A percentile compares a stretch with the other conserved stretches of the same genome.
These are phyloP conservation scores for Macadamia tetraphylla DNA, from an alignment of 164 flowering plant species.

Conservation along the genomic window DNA sequence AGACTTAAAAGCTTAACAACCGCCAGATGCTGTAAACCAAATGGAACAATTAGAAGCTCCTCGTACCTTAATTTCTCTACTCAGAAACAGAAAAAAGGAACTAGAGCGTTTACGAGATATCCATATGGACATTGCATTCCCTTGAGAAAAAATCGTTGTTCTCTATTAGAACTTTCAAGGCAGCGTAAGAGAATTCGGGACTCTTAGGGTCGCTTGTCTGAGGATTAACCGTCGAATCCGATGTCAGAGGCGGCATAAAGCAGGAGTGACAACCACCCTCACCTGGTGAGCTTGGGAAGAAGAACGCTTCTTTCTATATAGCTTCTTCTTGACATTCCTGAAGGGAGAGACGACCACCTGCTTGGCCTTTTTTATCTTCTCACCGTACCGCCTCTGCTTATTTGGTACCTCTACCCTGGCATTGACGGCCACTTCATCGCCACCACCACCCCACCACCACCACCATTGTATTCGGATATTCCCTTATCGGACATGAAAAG, in stretches of 20 bases:
- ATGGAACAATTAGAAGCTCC: too few relatives aligned
- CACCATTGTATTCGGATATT: slow-evolving; percentile 7
- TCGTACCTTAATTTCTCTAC: too few relatives aligned
- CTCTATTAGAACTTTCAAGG: too few relatives aligned
- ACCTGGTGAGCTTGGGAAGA: slow-evolving; percentile 1
- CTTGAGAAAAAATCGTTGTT: too few relatives aligned
- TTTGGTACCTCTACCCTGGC: not conserved
- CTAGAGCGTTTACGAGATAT: too few relatives aligned
- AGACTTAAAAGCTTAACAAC: too few relatives aligned
- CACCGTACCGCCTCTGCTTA: slow-evolving; percentile 10
- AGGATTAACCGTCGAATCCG: too few relatives aligned
- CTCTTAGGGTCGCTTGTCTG: too few relatives aligned
- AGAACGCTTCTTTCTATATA: slow-evolving; percentile 2
- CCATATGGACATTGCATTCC: too few relatives aligned
- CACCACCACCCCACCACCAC: slow-evolving; percentile 9
- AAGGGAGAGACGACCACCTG: slow-evolving; percentile 15
- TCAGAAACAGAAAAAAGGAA: too few relatives aligned
- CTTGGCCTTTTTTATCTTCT: slow-evolving; percentile 17
- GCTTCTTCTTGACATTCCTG: slow-evolving; percentile 12
- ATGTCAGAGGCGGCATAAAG: slow-evolving; percentile 5
- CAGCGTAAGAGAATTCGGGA: not conserved
- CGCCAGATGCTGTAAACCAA: too few relatives aligned
- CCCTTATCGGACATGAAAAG: slow-evolving; percentile 15
- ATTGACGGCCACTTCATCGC: slow-evolving; percentile 5
- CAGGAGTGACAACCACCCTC: slow-evolving; percentile 20